A percentile compares a stretch with the other conserved stretches of the same genome.
Conservation (phyloP, 345 rosid species). For the Sisymbrium altissimum region DNA sequence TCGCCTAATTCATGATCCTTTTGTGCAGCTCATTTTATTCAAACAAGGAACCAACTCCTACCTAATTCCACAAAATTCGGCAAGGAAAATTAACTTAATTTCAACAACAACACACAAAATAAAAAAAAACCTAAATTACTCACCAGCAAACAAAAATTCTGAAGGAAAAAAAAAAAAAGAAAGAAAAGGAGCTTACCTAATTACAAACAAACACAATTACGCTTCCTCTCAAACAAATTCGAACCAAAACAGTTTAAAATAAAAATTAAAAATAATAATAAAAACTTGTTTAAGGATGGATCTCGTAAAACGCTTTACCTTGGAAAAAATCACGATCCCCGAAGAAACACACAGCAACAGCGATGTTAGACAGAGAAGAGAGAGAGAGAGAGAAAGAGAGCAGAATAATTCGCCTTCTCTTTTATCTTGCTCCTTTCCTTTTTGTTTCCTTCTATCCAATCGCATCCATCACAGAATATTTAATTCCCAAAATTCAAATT, state of each 20-base stretch:
- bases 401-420: conserved; percentile 40
- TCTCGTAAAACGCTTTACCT: conserved; percentile 44
- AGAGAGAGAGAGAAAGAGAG: conserved; percentile 30
- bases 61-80: conserved; percentile 35
- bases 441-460: conserved; percentile 41
- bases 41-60: conserved; percentile 33
- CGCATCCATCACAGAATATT: conserved; percentile 36
- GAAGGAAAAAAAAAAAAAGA: no score
- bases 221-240: conserved; percentile 24
- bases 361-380: conserved; percentile 41
- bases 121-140: conserved; percentile 22
- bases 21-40: conserved; percentile 20
- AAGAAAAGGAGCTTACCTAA: conserved; percentile 39
- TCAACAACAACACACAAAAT: no score
- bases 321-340: conserved; percentile 42
- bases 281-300: conserved; percentile 30
- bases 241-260: conserved; percentile 27
- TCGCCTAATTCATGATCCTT: conserved; percentile 30
- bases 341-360: conserved; percentile 35
- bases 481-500: conserved; percentile 9
- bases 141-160: conserved; percentile 11
- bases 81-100: conserved; percentile 7
- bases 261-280: conserved; percentile 4
- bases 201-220: conserved; percentile 32
- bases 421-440: conserved; percentile 40